Conservation (phyloP, 208 protist genomes). For the Leishmania tropica region DNA sequence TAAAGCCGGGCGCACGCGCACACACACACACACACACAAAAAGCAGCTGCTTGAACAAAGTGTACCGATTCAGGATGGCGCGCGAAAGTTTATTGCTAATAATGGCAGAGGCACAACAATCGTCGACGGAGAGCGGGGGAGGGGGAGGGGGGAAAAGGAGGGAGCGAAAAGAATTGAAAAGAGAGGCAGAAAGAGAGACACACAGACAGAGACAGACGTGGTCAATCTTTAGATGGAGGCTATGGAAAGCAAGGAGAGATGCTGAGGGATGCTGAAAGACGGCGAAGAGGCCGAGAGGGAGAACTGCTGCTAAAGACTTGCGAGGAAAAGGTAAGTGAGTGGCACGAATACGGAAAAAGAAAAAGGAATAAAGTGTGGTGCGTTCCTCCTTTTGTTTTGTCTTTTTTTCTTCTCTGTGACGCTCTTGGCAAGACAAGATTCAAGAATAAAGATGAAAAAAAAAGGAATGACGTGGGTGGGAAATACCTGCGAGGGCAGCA, state of each 20-base stretch:
- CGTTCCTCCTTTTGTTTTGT: background rate
- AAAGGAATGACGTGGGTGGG: background rate
- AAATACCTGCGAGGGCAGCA: background rate
- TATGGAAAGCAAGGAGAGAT: background rate
- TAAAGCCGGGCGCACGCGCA: background rate
- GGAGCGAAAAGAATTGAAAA: background rate
- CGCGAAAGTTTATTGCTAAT: background rate
- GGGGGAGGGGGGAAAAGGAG: too few species aligned
- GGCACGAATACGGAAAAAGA: background rate
- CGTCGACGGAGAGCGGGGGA: background rate
- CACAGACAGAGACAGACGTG: background rate
- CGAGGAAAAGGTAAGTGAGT: background rate
- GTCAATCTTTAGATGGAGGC: background rate
- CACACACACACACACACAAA: background rate
- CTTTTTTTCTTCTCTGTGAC: background rate
- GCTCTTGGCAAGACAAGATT: background rate
- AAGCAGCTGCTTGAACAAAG: background rate
- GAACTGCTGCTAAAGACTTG: background rate
- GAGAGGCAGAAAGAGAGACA: too few species aligned
- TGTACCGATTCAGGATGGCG: background rate
- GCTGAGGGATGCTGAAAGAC: background rate
- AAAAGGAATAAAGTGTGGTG: background rate
- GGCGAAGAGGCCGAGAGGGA: conserved; percentile 4
- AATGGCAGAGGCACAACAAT: background rate
- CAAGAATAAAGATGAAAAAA: background rate